Evolutionary conservation across 805 yeast species (phyloP), one percentile per base, ranked within the genome.

Genomic region (Ascoidea asiatica): DNA sequence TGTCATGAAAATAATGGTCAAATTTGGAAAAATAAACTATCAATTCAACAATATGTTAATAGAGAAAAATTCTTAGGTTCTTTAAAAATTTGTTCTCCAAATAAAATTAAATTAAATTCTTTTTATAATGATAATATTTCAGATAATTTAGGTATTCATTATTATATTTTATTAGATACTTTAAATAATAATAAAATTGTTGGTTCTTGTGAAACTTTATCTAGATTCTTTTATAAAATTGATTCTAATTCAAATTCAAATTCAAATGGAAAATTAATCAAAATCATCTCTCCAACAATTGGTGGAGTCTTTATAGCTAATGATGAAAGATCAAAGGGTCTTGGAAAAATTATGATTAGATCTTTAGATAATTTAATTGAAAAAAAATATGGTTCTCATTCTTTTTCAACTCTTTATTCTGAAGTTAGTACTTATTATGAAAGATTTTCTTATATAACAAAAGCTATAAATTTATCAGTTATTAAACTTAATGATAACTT

Each of bases 341-440:
- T 54, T 42, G 60, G 61, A 2, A 43, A 49, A 2, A 42, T 21
- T 20, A 58, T 62, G 65, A 39, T 62, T 41, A 22, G 19, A 6
- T 19, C 29, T 21, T 46, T 61, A 18, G 45, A 51, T 33, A 44
- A 38, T 1, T 17, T 48, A 38, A 39, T 55, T 39, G 33, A 35
- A 4, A 37, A 48, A 2, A 13, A 50, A 6, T 42, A 46, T 1
- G 54, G 47, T 1, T 23, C 52, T 5, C 40, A 47, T 39, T 59
- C 53, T 39, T 53, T 52, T 22, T 35, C 54, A 18, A 47, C 53
- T 21, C 58, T 72, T 42, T 72, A 71, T 56, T 69, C 75, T 37
- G 73, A 66, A n/a, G 62, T 68, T 18, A 73, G 69, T 6, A 60
- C 56, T 17, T 70, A 58, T 43, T 73, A 73, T 52, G 56, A 60